Conservation (phyloP, 768 basidiomycete species). For the Scleroderma bovista region DNA sequence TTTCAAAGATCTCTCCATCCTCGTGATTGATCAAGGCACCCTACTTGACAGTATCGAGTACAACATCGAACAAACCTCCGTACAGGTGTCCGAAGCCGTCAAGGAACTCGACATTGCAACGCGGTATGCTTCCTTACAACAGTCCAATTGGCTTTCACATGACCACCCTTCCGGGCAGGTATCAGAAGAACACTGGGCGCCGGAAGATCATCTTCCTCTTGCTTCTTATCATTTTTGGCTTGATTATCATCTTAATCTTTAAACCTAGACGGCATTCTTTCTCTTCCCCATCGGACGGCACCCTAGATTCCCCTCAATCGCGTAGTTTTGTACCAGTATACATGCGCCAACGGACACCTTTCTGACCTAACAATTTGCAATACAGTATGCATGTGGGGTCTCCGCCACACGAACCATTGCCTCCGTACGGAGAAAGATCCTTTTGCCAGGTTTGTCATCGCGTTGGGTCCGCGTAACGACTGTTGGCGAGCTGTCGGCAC, state of each 20-base stretch:
- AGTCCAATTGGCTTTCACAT: not conserved
- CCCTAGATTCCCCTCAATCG: conserved; percentile 21
- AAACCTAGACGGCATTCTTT: conserved; percentile 66
- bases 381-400: conserved; percentile 8
- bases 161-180: conserved; percentile 39
- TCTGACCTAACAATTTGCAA: conserved; percentile 15
- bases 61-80: conserved; percentile 90
- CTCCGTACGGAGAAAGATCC: not conserved
- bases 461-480: conserved; percentile 7
- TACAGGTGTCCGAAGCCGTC: conserved; percentile 76
- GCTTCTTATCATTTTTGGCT: conserved; percentile 81
- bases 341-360: conserved; percentile 29
- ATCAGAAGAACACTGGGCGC: conserved; percentile 91
- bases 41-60: conserved; percentile 95
- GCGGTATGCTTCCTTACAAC: conserved; percentile 42
- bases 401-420: not conserved
- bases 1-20: conserved; percentile 88
- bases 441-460: not conserved
- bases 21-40: conserved; percentile 98
- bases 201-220: conserved; percentile 92
- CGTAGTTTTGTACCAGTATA: conserved; percentile 27
- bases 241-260: conserved; percentile 85
- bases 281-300: conserved; percentile 24
- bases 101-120: conserved; percentile 81
- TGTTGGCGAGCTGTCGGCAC: not conserved